Percentiles rank a stretch among this genome's conserved stretches.
These are phyloP conservation scores for Erigeron philadelphicus DNA, from an alignment of 140 eudicot species.

Conservation along the genomic window DNA sequence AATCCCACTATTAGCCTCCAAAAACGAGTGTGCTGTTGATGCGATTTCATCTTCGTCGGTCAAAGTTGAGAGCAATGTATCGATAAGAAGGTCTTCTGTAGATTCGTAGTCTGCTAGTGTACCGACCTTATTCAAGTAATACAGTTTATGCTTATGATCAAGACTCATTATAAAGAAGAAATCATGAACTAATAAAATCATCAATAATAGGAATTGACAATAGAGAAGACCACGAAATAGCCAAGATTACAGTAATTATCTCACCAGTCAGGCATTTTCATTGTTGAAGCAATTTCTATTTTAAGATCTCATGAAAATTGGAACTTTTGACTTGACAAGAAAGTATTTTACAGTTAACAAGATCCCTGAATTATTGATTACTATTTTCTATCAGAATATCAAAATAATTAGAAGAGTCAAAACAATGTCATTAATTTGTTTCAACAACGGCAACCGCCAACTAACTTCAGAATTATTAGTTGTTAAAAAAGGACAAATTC, in stretches of 20 bases:
- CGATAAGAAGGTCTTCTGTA: conserved; percentile 46
- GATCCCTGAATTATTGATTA: background rate
- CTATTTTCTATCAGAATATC: background rate
- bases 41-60: conserved; percentile 45
- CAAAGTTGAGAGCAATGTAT: conserved; percentile 51
- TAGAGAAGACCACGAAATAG: background rate
- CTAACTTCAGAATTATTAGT: background rate
- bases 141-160: background rate
- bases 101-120: conserved; percentile 27
- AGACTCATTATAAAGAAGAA: background rate
- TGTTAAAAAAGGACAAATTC: background rate
- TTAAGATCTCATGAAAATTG: background rate
- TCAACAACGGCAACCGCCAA: background rate
- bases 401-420: background rate
- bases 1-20: conserved; percentile 50
- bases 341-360: background rate
- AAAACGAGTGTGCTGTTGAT: conserved; percentile 53
- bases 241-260: background rate
- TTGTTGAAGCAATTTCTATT: background rate
- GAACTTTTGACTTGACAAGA: background rate
- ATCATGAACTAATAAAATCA: background rate
- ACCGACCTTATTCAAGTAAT: conserved; percentile 39
- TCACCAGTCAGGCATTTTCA: background rate
- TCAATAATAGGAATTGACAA: background rate
- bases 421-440: background rate